Percentiles rank a stretch among this genome's conserved stretches.
Conservation (phyloP, 352 stramenopile species). For the Globisporangium perplexum region DNA sequence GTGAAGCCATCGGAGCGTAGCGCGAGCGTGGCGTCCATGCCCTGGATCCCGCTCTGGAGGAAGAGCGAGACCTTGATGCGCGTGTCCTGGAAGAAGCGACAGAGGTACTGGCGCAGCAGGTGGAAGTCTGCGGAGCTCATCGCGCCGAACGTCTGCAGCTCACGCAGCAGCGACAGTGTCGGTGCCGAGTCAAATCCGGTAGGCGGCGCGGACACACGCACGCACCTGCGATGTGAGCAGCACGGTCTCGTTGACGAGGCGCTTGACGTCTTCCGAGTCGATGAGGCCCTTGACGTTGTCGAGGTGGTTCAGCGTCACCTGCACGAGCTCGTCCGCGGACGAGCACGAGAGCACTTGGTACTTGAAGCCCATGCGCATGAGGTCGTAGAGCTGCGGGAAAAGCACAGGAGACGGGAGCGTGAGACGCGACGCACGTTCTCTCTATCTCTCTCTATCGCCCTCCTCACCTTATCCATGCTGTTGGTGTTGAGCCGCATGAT, state of each 20-base stretch:
- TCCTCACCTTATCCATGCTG: constrained; percentile 88
- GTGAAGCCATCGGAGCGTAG: constrained; percentile 77
- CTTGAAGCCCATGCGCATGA: constrained; percentile 96
- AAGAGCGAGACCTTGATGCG: constrained; percentile 92
- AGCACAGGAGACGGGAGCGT: background rate
- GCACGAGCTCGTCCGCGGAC: constrained; percentile 80
- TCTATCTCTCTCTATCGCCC: no score
- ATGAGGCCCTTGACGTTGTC: constrained; percentile 69
- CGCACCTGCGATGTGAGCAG: constrained; percentile 57
- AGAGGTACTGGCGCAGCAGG: constrained; percentile 81
- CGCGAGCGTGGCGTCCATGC: constrained; percentile 72
- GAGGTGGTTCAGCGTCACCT: constrained; percentile 88
- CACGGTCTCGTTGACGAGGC: constrained; percentile 73
- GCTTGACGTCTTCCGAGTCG: constrained; percentile 54
- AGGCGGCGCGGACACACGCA: no score
- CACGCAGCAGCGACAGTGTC: background rate
- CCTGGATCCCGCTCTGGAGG: constrained; percentile 84
- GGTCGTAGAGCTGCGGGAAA: constrained; percentile 74
- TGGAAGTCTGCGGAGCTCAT: constrained; percentile 72
- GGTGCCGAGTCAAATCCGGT: no score
- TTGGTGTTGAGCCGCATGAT: constrained; percentile 94
- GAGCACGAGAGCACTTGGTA: constrained; percentile 84
- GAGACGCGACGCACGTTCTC: background rate
- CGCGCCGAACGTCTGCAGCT: constrained; percentile 40
- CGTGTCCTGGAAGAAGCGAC: constrained; percentile 87